Conservation (phyloP, 1,284 basidiomycete genomes). For the Ganoderma resinaceum region DNA sequence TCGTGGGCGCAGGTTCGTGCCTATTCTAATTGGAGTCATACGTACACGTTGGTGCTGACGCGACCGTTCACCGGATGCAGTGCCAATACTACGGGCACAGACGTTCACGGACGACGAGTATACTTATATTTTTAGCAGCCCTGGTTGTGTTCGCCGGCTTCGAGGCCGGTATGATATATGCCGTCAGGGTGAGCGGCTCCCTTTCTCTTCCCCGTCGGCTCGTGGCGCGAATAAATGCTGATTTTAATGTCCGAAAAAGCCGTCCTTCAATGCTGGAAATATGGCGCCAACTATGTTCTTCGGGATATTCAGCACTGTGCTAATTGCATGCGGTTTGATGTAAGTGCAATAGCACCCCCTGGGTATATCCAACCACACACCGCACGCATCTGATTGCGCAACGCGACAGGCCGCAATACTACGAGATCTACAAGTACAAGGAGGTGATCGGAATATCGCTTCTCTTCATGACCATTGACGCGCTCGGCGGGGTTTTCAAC, state of each 20-base stretch:
- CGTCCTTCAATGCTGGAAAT: constrained; percentile 54
- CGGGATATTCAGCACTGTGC: constrained; percentile 67
- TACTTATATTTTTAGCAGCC: constrained; percentile 45
- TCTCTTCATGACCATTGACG: constrained; percentile 75
- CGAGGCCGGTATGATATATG: constrained; percentile 67
- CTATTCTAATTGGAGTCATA: too few species aligned
- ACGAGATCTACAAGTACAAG: constrained; percentile 73
- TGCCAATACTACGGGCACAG: constrained; percentile 66
- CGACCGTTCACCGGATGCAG: constrained; percentile 39
- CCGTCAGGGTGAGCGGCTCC: constrained; percentile 50
- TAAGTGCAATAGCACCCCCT: constrained; percentile 34
- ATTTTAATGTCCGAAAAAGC: constrained; percentile 33
- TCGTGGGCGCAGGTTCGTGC: constrained; percentile 69
- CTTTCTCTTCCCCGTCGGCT: neutral
- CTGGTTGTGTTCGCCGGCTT: constrained; percentile 60
- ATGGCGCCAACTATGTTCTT: constrained; percentile 62
- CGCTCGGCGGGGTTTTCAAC: constrained; percentile 76
- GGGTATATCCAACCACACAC: neutral
- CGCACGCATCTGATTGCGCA: neutral
- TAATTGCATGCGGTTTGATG: constrained; percentile 70
- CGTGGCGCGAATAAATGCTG: too few species aligned
- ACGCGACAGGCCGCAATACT: constrained; percentile 56
- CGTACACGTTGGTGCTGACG: neutral
- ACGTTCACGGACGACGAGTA: constrained; percentile 43
- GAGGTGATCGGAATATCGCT: constrained; percentile 81